These are phyloP conservation scores for Sindora glabra DNA, from an alignment of 306 rosid species.

Conservation along the genomic window DNA sequence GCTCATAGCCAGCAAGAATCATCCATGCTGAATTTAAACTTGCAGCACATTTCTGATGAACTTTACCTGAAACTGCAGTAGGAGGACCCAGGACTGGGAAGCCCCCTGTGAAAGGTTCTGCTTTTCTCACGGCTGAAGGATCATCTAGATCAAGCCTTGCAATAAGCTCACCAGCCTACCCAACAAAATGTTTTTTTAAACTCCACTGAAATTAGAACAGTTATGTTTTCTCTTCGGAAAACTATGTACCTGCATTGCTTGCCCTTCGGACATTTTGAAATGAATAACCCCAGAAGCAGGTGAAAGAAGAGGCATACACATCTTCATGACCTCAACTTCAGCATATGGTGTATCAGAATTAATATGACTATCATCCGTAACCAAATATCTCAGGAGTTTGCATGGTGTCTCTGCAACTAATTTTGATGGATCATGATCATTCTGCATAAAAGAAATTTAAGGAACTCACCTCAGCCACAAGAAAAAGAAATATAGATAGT, in stretches of 20 bases:
- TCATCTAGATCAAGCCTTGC: constrained; percentile 96
- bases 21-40: constrained; percentile 76
- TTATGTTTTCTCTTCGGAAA: constrained; percentile 1
- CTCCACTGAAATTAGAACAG: constrained; percentile 1
- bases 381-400: constrained; percentile 80
- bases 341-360: constrained; percentile 92
- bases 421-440: constrained; percentile 95
- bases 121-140: constrained; percentile 91
- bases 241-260: constrained; percentile 87
- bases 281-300: constrained; percentile 94
- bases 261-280: constrained; percentile 90
- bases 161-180: constrained; percentile 87
- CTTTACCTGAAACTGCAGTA: constrained; percentile 89
- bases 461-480: constrained; percentile 16
- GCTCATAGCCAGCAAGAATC: constrained; percentile 98
- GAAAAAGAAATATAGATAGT: not conserved
- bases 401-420: constrained; percentile 95
- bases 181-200: constrained; percentile 8
- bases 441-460: constrained; percentile 42
- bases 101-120: constrained; percentile 81
- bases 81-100: constrained; percentile 88
- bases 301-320: constrained; percentile 99
- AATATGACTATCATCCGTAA: constrained; percentile 64
- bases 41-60: constrained; percentile 94
- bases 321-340: constrained; percentile 99